A percentile compares a stretch with the other conserved stretches of the same genome.
Evolutionary conservation across 352 stramenopile genomes (phyloP).

Genomic region (Pythium scleroteichum): DNA sequence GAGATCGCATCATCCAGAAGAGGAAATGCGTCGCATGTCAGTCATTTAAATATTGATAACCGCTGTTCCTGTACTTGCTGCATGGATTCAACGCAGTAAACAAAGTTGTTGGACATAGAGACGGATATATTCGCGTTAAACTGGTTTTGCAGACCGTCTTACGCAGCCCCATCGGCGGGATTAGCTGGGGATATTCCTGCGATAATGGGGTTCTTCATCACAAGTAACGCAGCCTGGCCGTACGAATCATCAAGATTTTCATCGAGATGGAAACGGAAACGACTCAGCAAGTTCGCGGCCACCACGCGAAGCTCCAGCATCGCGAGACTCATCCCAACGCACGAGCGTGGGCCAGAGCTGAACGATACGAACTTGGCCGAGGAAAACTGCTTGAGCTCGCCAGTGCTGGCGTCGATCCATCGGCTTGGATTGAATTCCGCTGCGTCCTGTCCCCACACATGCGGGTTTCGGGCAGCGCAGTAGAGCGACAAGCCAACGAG

Average conservation of each 20-base stretch:
- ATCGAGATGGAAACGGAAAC: conserved; percentile 16
- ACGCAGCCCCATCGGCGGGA: too few species aligned
- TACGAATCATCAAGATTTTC: conserved; percentile 11
- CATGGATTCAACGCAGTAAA: too few species aligned
- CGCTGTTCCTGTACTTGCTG: too few species aligned
- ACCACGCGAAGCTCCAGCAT: conserved; percentile 41
- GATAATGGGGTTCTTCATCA: conserved; percentile 1
- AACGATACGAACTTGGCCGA: conserved; percentile 39
- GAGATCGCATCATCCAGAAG: too few species aligned
- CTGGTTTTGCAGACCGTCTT: too few species aligned
- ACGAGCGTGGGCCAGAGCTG: conserved; percentile 41
- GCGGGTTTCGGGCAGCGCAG: conserved; percentile 26
- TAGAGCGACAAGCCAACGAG: conserved; percentile 28
- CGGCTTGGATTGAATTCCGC: conserved; percentile 58
- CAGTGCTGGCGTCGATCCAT: conserved; percentile 37
- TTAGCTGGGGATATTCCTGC: too few species aligned
- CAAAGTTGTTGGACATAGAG: too few species aligned
- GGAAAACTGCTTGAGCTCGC: conserved; percentile 15
- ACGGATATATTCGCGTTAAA: too few species aligned
- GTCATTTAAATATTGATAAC: too few species aligned
- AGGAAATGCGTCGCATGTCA: too few species aligned
- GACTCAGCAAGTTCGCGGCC: conserved; percentile 9
- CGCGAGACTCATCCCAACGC: conserved; percentile 45
- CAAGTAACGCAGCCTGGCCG: background rate
- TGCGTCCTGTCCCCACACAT: conserved; percentile 54